Conservation (phyloP, 257 asterid genomes). For the Fraxinus americana region DNA sequence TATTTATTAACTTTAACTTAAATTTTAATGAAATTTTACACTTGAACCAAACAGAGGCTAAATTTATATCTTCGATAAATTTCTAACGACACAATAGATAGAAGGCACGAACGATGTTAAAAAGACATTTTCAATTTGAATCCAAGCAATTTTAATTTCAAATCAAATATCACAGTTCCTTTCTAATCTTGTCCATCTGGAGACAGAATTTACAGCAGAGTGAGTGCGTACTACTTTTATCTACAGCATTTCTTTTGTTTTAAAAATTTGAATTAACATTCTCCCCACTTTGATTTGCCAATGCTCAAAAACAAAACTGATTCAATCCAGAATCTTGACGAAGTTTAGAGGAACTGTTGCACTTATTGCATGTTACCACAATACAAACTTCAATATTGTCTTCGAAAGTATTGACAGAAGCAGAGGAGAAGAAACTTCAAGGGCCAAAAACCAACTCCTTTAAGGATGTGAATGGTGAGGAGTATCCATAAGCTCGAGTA, state of each 20-base stretch:
- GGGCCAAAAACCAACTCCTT: conserved; percentile 68
- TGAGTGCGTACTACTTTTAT: neutral
- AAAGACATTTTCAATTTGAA: too few relatives aligned
- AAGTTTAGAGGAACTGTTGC: neutral
- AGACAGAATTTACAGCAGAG: neutral
- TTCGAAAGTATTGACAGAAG: neutral
- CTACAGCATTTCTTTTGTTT: neutral
- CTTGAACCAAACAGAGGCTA: too few relatives aligned
- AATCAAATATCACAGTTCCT: too few relatives aligned
- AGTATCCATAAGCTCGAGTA: conserved; percentile 58
- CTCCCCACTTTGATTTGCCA: neutral
- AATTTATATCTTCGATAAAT: too few relatives aligned
- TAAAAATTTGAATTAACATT: neutral
- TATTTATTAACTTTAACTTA: too few relatives aligned
- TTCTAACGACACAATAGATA: too few relatives aligned
- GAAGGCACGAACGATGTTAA: too few relatives aligned
- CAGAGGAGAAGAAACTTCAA: conserved; percentile 22
- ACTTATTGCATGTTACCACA: neutral
- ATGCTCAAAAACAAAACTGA: neutral
- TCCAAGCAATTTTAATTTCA: too few relatives aligned
- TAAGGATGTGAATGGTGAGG: conserved; percentile 67
- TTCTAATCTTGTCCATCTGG: neutral
- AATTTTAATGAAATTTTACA: too few relatives aligned
- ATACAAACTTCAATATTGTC: neutral
- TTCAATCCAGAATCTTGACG: neutral